Evolutionary conservation across 345 rosid species (phyloP), one percentile per base, ranked within the genome.

Genomic region (Tarenaya hassleriana): DNA sequence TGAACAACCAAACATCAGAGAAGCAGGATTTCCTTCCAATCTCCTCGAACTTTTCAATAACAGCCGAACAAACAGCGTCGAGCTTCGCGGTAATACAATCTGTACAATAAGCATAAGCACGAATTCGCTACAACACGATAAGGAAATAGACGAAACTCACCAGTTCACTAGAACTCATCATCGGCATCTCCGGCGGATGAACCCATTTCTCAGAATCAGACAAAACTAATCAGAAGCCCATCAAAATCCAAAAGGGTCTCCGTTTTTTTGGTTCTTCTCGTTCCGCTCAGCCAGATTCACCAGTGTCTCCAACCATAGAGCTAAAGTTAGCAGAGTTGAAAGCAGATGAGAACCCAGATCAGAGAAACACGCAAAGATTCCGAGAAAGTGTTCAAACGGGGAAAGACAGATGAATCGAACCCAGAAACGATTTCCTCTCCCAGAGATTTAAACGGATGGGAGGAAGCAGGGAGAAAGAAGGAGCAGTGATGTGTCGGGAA

Each of bases 291-390:
- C 45, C 29, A 24, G 29, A 24, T 24, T 24, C 29, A 24, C 29
- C 29, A 35, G 44, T 41, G 55, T 47, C 56, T 41, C 45, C 19
- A 41, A 61, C 19, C 41, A 48, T 16, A 16, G 42, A 14, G 3
- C n/a, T 24, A 2, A 24, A 24, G 29, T 24, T 24, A 24, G 29
- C 29, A 24, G 29, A 42, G 39, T 38, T 12, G n/a, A 29, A 39
- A 55, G 47, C 68, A 63, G 68, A 57, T 27, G 9, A 29, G 51
- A 58, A 58, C 50, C 64, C 64, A 65, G 55, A 65, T 64, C 63
- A 45, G 40, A 27, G 59, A 27, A 16, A 9, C 58, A 42, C 18
- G 4, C 4, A 64, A 52, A 50, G 27, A 56, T 18, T 43, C 37
- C 50, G 50, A 10, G 45, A 34, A 37, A 24, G 50, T 34, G 46